These are phyloP conservation scores for Pilatotrama ljubarskyi DNA, from an alignment of 768 basidiomycete species.

Conservation along the genomic window DNA sequence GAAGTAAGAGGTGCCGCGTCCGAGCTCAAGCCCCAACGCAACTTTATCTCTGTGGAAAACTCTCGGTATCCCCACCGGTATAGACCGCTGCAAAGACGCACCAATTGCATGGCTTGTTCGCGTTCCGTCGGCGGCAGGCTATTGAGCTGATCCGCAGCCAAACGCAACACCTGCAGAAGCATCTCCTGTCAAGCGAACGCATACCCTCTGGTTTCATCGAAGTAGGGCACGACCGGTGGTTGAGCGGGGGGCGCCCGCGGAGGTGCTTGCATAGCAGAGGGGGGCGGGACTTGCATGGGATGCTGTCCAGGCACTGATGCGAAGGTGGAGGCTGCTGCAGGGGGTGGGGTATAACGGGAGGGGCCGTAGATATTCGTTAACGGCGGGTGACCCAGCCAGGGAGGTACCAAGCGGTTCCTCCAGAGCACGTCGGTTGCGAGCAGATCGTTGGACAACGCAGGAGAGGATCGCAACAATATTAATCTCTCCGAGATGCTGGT, in stretches of 20 bases:
- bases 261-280: constrained; percentile 33
- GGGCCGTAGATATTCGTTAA: too few species aligned
- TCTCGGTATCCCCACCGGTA: background rate
- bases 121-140: constrained; percentile 77
- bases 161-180: constrained; percentile 81
- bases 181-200: constrained; percentile 53
- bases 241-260: constrained; percentile 34
- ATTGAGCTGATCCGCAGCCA: constrained; percentile 84
- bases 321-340: constrained; percentile 27
- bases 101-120: constrained; percentile 77
- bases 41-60: constrained; percentile 10
- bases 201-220: constrained; percentile 56
- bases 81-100: constrained; percentile 33
- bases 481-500: too few species aligned
- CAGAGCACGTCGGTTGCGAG: too few species aligned
- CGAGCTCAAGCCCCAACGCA: constrained; percentile 5
- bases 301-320: constrained; percentile 34
- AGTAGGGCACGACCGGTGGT: constrained; percentile 25
- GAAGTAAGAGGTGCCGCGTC: too few species aligned
- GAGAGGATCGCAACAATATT: too few species aligned
- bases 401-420: too few species aligned
- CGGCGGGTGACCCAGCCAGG: too few species aligned
- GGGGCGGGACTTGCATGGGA: constrained; percentile 31
- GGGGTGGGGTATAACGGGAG: constrained; percentile 32
- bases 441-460: too few species aligned